Evolutionary conservation across 371 early-diverging fungal genomes (phyloP), one percentile per base, ranked within the genome.

Genomic region (Massospora cicadina): DNA sequence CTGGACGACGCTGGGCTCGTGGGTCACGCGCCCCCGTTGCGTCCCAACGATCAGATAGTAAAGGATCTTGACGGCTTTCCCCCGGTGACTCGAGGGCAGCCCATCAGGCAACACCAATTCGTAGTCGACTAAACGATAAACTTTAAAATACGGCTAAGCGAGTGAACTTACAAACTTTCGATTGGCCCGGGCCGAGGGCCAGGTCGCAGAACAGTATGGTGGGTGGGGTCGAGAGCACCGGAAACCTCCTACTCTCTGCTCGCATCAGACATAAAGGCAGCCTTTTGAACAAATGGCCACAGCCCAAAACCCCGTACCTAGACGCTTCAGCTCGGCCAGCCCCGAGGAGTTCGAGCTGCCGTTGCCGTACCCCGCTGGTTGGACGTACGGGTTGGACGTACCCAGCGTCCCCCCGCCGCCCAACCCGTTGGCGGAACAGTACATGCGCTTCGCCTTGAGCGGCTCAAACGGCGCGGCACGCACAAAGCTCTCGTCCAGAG

Each of bases 11-110:
- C 30, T 60, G 3, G 60, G 23, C 7, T 60, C 60, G 5, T 28
- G 17, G 13, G 60, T 26, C 21, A 60, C 32, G 27, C 32, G 13
- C 7, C 28, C 60, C 32, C n/a, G 2, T 26, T 60, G 60, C 12
- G 60, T 60, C 7, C 60, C 60, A 17, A 60, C 21, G 17, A 60
- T 60, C 32, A 60, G 32, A 60, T 60, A 60, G 30, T 60, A 60
- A 17, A 60, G 30, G 30, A 60, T 28, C 32, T 30, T 60, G 25
- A 30, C 5, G 21, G 24, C 27, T 60, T 60, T 60, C 30, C 60
- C 60, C 23, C 60, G 25, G 30, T 60, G 30, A 7, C 13, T 60
- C 7, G 60, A 30, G 7, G 60, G 60, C 17, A 60, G 30, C 25
- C 30, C 17, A 2, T 28, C 28, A 5, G 60, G 60, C 32, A 60